A percentile compares a stretch with the other conserved stretches of the same genome.
Conservation (phyloP, 805 yeast species). For the Ogataea pignaliae region DNA sequence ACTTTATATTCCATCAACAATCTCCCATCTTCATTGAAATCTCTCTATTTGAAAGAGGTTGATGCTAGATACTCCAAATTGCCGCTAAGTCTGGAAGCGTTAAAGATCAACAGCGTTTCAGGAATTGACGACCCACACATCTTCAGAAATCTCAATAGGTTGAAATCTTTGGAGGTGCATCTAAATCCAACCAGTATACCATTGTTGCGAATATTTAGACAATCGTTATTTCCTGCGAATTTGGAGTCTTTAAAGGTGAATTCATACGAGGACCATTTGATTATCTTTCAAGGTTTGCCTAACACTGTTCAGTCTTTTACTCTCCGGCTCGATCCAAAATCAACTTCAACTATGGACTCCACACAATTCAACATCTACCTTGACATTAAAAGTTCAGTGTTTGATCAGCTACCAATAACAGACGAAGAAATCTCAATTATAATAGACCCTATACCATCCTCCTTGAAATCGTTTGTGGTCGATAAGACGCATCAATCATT, state of each 20-base stretch:
- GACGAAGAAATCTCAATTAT: background rate
- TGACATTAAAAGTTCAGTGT: background rate
- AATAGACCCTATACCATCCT: background rate
- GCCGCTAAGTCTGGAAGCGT: background rate
- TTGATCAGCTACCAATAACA: background rate
- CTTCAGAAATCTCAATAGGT: background rate
- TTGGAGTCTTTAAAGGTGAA: background rate
- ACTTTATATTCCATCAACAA: background rate
- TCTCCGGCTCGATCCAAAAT: background rate
- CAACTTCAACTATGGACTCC: background rate
- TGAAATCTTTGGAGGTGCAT: background rate
- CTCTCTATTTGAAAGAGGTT: background rate
- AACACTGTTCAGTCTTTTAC: background rate
- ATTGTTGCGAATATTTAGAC: background rate
- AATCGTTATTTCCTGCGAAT: background rate
- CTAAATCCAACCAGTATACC: background rate
- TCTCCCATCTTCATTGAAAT: background rate
- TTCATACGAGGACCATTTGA: background rate
- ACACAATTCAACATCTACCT: no score
- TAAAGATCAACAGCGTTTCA: background rate
- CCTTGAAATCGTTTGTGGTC: background rate
- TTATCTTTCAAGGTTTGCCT: background rate
- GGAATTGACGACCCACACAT: background rate
- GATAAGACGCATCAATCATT: background rate
- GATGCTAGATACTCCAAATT: background rate